Conservation (phyloP, 2,329 filamentous ascomycete species). For the Fusarium nelsonii region DNA sequence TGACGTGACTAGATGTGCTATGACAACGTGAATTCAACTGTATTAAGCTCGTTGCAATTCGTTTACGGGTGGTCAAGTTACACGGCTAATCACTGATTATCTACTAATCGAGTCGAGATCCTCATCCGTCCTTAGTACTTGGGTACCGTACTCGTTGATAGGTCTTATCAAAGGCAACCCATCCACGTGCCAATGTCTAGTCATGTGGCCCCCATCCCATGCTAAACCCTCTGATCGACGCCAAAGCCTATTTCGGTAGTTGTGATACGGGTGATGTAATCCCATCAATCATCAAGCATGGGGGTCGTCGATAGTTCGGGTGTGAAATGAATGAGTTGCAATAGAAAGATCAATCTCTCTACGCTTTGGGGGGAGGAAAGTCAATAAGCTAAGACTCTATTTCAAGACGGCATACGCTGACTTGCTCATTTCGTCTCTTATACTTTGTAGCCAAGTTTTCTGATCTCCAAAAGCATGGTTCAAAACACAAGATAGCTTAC, state of each 20-base stretch:
- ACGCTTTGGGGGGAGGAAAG: too few relatives aligned
- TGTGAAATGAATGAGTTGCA: too few relatives aligned
- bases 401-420: too few relatives aligned
- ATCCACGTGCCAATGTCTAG: slow-evolving; percentile 36
- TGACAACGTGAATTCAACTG: neutral
- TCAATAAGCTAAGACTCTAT: too few relatives aligned
- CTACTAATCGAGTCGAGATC: neutral
- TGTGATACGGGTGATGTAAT: slow-evolving; percentile 41
- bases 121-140: slow-evolving; percentile 8
- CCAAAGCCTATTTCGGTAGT: slow-evolving; percentile 33
- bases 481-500: neutral
- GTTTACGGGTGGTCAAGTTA: neutral
- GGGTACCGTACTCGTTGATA: slow-evolving; percentile 1
- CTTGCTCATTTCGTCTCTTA: too few relatives aligned
- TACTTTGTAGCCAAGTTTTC: too few relatives aligned
- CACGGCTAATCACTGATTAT: neutral
- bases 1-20: slow-evolving; percentile 7
- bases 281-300: slow-evolving; percentile 21
- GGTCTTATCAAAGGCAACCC: slow-evolving; percentile 22
- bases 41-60: neutral
- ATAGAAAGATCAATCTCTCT: too few relatives aligned
- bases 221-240: slow-evolving; percentile 36
- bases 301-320: neutral
- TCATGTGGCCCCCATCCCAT: slow-evolving; percentile 39
- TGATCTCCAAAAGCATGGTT: too few relatives aligned